A percentile compares a stretch with the other conserved stretches of the same genome.
Conservation (phyloP, 2,329 filamentous ascomycete genomes). For the Fusarium odoratissimum region DNA sequence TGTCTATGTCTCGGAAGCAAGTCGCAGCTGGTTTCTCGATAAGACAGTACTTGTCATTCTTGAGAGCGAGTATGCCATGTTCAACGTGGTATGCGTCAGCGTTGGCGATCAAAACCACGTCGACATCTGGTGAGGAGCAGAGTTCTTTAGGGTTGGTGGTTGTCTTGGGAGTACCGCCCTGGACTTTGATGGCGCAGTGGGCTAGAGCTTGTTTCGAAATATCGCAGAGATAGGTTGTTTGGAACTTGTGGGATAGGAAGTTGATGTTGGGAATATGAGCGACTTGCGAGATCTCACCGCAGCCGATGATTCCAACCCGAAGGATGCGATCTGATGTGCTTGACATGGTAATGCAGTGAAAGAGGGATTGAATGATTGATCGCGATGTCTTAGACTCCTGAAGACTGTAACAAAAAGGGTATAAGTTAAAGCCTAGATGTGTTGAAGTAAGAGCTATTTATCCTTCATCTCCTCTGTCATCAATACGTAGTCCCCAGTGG, state of each 20-base stretch:
- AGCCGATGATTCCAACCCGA: constrained; percentile 3
- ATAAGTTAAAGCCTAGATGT: accelerated
- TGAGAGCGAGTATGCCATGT: constrained; percentile 63
- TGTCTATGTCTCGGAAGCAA: constrained; percentile 57
- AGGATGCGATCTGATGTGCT: neutral
- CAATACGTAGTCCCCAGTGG: neutral
- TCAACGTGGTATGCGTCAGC: constrained; percentile 66
- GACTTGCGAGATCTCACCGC: constrained; percentile 53
- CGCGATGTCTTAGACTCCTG: neutral
- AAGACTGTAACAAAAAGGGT: neutral
- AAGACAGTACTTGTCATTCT: constrained; percentile 66
- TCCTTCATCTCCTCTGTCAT: neutral
- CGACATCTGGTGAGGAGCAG: constrained; percentile 56
- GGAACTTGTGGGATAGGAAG: constrained; percentile 57
- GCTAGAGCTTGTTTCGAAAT: constrained; percentile 53
- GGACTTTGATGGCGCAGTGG: constrained; percentile 43
- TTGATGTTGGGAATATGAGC: constrained; percentile 64
- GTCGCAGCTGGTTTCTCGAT: constrained; percentile 70
- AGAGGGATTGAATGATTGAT: accelerated
- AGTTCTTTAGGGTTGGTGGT: constrained; percentile 56
- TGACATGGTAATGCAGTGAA: neutral
- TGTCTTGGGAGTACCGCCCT: constrained; percentile 37
- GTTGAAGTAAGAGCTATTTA: neutral
- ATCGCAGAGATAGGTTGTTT: constrained; percentile 63
- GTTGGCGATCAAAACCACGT: constrained; percentile 66